These are phyloP conservation scores for Trichosporon sp. DNA, from an alignment of 1,284 basidiomycete genomes.

Conservation along the genomic window DNA sequence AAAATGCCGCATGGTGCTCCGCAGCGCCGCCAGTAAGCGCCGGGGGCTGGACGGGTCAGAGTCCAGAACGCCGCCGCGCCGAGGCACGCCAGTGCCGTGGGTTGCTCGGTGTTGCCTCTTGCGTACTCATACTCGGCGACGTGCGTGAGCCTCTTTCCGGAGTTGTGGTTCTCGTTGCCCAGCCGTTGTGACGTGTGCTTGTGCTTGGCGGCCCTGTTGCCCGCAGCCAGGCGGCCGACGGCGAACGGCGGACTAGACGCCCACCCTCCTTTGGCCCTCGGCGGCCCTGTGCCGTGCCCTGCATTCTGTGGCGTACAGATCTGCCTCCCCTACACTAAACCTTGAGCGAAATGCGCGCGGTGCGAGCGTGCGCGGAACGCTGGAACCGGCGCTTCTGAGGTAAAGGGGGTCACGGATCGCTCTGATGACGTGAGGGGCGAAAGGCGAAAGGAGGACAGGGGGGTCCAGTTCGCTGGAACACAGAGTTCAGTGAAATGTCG, in stretches of 20 bases:
- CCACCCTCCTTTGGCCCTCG: neutral
- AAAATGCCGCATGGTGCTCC: no score
- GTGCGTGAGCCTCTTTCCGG: neutral
- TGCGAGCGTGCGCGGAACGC: neutral
- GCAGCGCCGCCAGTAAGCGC: neutral
- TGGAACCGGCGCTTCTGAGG: neutral
- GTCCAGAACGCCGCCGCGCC: no score
- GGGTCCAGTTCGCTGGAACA: no score
- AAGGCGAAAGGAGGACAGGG: neutral
- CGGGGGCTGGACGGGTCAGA: no score
- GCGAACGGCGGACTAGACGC: neutral
- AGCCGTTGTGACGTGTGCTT: neutral
- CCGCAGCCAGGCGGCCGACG: neutral
- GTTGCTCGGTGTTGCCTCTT: neutral
- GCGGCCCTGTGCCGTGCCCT: no score
- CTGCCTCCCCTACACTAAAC: neutral
- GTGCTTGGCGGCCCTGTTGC: neutral
- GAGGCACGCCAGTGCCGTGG: neutral
- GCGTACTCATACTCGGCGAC: no score
- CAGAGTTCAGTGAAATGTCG: no score
- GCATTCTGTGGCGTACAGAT: neutral
- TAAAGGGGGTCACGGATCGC: neutral
- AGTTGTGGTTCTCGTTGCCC: neutral
- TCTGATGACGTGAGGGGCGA: neutral
- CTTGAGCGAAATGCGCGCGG: neutral